phyloP scores from a whole-genome alignment of 129 eudicot genomes.

The Silybum marianum region DNA sequence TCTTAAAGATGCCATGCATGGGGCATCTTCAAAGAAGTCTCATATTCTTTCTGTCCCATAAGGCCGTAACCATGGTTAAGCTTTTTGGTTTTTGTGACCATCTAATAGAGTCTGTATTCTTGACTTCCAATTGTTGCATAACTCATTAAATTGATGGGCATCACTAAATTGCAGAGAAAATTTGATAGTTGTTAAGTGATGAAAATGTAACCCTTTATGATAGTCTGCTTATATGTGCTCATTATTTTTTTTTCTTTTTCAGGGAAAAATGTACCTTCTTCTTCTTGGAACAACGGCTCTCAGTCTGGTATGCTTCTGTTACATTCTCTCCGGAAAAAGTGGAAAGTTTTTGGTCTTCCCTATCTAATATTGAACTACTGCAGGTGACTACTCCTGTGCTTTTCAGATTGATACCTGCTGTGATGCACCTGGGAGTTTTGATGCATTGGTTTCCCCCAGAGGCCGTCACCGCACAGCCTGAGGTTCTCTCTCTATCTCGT shows the following conservation, averaged over 20 bases:
- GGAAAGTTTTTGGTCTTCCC: neutral
- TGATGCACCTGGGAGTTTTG: constrained; percentile 87
- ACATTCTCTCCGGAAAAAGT: neutral
- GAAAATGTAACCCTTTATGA: neutral
- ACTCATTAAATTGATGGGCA: neutral
- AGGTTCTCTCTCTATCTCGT: constrained; percentile 47
- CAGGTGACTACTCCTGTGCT: constrained; percentile 95
- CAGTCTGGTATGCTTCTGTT: constrained; percentile 68
- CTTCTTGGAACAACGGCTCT: constrained; percentile 98
- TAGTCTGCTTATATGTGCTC: constrained; percentile 4
- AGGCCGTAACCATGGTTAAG: neutral
- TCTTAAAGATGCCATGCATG: too few relatives aligned
- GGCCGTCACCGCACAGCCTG: constrained; percentile 43
- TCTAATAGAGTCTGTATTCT: too few relatives aligned
- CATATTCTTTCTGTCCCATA: neutral
- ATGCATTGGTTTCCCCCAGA: constrained; percentile 98
- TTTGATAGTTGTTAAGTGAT: neutral
- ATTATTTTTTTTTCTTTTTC: constrained; percentile 16
- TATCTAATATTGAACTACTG: constrained; percentile 19
- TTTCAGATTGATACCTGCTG: constrained; percentile 82
- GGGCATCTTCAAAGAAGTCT: neutral
- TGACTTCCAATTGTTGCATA: neutral
- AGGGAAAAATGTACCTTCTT: constrained; percentile 97
- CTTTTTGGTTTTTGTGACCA: too few relatives aligned
- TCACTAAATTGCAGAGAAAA: neutral